These are phyloP conservation scores for Wickerhamiella alocasiicola DNA, from an alignment of 805 yeast genomes.

Conservation along the genomic window DNA sequence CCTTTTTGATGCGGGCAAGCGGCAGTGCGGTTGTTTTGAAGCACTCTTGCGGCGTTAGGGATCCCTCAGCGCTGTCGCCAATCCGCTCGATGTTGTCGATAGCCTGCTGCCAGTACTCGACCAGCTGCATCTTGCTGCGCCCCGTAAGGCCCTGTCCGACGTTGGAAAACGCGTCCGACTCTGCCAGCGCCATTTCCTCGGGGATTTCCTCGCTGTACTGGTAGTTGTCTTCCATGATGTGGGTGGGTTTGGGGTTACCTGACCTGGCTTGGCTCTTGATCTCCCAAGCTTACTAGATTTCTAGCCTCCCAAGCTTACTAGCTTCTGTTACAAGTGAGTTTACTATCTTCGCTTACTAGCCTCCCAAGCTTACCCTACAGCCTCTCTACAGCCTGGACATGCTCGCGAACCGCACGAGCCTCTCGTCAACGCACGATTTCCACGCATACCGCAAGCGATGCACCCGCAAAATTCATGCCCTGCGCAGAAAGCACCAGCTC, in stretches of 20 bases:
- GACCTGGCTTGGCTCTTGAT: not conserved
- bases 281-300: not conserved
- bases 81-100: conserved; percentile 75
- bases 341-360: not conserved
- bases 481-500: conserved; percentile 53
- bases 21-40: conserved; percentile 93
- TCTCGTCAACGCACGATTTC: conserved; percentile 57
- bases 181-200: conserved; percentile 16
- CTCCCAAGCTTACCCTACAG: not conserved
- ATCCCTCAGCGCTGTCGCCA: conserved; percentile 30
- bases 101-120: conserved; percentile 96
- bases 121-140: conserved; percentile 71
- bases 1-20: conserved; percentile 89
- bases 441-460: conserved; percentile 53
- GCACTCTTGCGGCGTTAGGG: conserved; percentile 49
- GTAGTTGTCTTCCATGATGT: conserved; percentile 13
- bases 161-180: conserved; percentile 61
- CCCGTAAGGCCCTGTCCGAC: conserved; percentile 89
- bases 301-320: no score
- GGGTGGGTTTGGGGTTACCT: no score
- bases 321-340: not conserved
- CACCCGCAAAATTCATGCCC: conserved; percentile 45
- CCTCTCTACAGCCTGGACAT: not conserved
- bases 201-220: conserved; percentile 13
- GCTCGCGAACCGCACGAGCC: conserved; percentile 21